phyloP scores from a whole-genome alignment of 495 filamentous ascomycete species.

The Letharia columbiana region DNA sequence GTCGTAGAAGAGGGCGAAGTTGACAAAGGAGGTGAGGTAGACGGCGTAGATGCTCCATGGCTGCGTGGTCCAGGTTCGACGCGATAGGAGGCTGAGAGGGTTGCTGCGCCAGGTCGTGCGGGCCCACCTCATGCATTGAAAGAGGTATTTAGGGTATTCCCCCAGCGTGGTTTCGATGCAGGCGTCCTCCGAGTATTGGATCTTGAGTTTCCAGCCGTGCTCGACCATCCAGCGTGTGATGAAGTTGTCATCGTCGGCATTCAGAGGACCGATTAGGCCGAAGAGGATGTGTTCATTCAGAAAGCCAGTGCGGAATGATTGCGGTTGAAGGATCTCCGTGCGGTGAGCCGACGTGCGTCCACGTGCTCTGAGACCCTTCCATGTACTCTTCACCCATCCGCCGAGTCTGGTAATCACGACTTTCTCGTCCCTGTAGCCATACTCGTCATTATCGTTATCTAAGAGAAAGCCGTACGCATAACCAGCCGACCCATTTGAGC shows the following conservation, averaged over 20 bases:
- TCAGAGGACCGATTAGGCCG: conserved; percentile 34
- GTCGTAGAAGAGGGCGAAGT: conserved; percentile 51
- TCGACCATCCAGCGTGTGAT: conserved; percentile 53
- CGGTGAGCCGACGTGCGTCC: conserved; percentile 43
- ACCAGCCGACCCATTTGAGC: background rate
- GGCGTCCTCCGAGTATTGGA: conserved; percentile 51
- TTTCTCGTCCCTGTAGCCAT: background rate
- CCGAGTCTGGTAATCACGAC: background rate
- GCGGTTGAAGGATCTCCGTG: conserved; percentile 40
- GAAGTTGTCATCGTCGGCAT: conserved; percentile 64
- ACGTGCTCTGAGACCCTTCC: no score
- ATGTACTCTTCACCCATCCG: no score
- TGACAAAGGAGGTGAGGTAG: conserved; percentile 50
- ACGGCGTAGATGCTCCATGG: conserved; percentile 57
- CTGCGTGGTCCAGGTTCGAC: conserved; percentile 38
- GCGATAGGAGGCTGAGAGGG: conserved; percentile 43
- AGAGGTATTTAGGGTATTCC: conserved; percentile 45
- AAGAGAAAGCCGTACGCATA: background rate
- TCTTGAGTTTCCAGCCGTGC: conserved; percentile 49
- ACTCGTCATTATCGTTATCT: background rate
- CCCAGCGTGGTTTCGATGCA: conserved; percentile 54
- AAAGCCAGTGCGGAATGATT: conserved; percentile 43
- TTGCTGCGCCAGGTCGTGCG: conserved; percentile 64
- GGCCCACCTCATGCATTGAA: conserved; percentile 52
- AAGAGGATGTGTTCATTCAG: conserved; percentile 50